A percentile compares a stretch with the other conserved stretches of the same genome.
These are phyloP conservation scores for Lentinula novae-zelandiae DNA, from an alignment of 1,284 basidiomycete genomes.

Conservation along the genomic window DNA sequence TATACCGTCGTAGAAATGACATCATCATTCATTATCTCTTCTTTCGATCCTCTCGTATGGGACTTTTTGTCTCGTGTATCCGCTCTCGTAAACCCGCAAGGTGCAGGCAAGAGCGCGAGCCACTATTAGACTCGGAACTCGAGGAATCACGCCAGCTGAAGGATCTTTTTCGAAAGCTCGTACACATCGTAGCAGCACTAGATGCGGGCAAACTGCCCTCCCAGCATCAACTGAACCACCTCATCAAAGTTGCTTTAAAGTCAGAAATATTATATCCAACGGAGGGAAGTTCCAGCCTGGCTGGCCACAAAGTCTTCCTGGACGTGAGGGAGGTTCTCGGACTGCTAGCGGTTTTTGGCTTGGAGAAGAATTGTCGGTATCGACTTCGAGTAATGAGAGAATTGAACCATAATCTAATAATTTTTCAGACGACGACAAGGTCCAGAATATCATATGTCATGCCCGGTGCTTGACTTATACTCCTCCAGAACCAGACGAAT, in stretches of 20 bases:
- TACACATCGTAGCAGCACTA: conserved; percentile 38
- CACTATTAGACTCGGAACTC: neutral
- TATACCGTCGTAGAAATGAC: no score
- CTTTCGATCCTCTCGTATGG: neutral
- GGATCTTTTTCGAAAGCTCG: conserved; percentile 27
- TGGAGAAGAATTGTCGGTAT: conserved; percentile 48
- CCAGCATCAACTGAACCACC: conserved; percentile 36
- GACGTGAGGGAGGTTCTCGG: conserved; percentile 33
- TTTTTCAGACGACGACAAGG: conserved; percentile 37
- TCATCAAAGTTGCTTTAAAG: conserved; percentile 28
- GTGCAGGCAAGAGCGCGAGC: neutral
- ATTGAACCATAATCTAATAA: neutral
- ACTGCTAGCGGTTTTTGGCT: conserved; percentile 34
- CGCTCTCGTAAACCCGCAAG: neutral
- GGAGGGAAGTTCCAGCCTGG: conserved; percentile 28
- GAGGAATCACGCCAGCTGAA: neutral
- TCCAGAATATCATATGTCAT: conserved; percentile 41
- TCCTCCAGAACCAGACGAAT: conserved; percentile 22
- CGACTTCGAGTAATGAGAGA: neutral
- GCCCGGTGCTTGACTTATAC: conserved; percentile 16
- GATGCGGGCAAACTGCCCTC: conserved; percentile 46
- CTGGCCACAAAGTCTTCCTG: conserved; percentile 29
- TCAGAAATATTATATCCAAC: conserved; percentile 29
- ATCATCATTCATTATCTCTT: neutral
- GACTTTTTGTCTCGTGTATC: neutral